Conservation (phyloP, 495 filamentous ascomycete species). For the Penicillium riverlandense region DNA sequence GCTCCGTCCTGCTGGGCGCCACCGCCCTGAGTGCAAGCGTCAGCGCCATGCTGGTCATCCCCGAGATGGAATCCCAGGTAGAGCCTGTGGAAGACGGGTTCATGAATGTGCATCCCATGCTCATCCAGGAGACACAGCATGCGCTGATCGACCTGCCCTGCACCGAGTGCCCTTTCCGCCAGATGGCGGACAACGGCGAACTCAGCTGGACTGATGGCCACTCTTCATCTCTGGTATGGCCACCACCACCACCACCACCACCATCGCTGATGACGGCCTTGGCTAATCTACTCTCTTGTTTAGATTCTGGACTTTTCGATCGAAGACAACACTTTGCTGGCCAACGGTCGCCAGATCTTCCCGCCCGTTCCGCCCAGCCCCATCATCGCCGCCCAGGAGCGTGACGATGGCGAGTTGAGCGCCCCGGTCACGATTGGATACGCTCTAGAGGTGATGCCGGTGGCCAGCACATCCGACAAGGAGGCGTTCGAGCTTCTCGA, state of each 20-base stretch:
- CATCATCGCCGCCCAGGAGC: slow-evolving; percentile 29
- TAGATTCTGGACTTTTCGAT: slow-evolving; percentile 37
- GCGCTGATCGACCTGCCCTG: slow-evolving; percentile 34
- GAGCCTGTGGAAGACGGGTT: slow-evolving; percentile 20
- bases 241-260: background rate
- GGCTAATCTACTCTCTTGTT: no score
- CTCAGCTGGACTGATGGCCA: slow-evolving; percentile 31
- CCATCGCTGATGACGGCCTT: slow-evolving; percentile 5
- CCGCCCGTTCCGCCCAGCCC: slow-evolving; percentile 30
- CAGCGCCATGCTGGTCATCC: slow-evolving; percentile 41
- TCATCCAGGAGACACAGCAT: slow-evolving; percentile 21
- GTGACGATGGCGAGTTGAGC: slow-evolving; percentile 27
- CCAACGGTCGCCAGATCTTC: slow-evolving; percentile 46
- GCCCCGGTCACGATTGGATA: slow-evolving; percentile 33
- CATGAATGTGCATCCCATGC: slow-evolving; percentile 18
- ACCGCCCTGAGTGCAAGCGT: slow-evolving; percentile 28
- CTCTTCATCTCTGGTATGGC: slow-evolving; percentile 31
- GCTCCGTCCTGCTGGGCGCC: slow-evolving; percentile 33
- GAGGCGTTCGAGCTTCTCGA: slow-evolving; percentile 25
- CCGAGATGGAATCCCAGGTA: slow-evolving; percentile 27
- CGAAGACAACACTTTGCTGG: slow-evolving; percentile 32
- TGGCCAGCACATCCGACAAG: slow-evolving; percentile 20
- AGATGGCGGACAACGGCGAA: slow-evolving; percentile 20
- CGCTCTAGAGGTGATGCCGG: slow-evolving; percentile 35
- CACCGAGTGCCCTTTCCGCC: slow-evolving; percentile 40